A percentile compares a stretch with the other conserved stretches of the same genome.
phyloP scores from a whole-genome alignment of 2,329 filamentous ascomycete genomes.

The Microsporum canis region DNA sequence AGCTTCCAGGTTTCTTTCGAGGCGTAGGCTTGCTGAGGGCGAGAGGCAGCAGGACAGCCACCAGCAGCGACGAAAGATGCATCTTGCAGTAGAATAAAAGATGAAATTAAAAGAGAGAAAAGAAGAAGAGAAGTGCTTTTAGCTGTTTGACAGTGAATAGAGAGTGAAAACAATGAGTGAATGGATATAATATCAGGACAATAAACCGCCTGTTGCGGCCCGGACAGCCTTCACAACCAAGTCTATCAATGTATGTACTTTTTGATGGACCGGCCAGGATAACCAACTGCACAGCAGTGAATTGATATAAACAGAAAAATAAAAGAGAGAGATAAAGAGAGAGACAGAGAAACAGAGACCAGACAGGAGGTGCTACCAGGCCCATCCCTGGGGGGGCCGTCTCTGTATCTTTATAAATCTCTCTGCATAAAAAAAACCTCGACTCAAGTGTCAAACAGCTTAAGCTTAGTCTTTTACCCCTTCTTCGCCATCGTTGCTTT shows the following conservation, averaged over 20 bases:
- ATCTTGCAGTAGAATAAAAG: not conserved
- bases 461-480: not conserved
- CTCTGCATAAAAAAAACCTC: not conserved
- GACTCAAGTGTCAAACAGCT: constrained; percentile 1
- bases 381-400: not conserved
- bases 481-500: not conserved
- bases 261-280: not conserved
- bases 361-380: not conserved
- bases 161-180: not conserved
- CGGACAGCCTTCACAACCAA: not conserved
- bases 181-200: not conserved
- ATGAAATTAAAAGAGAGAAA: not conserved
- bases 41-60: not conserved
- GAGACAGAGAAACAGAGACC: not conserved
- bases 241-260: not conserved
- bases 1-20: constrained; percentile 35
- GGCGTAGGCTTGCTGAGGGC: constrained; percentile 18
- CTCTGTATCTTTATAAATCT: not conserved
- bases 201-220: not conserved
- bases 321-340: not conserved
- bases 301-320: not conserved
- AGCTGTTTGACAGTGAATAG: not conserved
- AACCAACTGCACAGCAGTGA: not conserved
- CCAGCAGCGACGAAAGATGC: constrained; percentile 14
- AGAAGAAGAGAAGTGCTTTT: not conserved